A percentile compares a stretch with the other conserved stretches of the same genome.
Evolutionary conservation across 2,329 filamentous ascomycete genomes (phyloP).

Genomic region (Leptosphaerulina australis): DNA sequence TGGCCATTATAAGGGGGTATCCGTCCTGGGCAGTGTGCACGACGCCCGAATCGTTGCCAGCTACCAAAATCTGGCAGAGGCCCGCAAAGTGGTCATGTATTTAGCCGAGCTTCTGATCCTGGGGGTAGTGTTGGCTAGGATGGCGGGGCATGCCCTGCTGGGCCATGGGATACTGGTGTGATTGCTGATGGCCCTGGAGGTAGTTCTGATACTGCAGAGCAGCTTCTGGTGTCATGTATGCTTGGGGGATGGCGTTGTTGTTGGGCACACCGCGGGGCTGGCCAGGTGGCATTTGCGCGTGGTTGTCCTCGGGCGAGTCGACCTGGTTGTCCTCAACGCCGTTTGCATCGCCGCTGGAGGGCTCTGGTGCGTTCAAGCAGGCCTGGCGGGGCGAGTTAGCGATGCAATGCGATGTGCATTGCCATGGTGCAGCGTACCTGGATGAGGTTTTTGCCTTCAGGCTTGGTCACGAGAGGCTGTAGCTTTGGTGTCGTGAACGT

Average conservation of each 20-base stretch:
- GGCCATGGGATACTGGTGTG: constrained; percentile 78
- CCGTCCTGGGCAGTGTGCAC: constrained; percentile 44
- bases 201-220: constrained; percentile 86
- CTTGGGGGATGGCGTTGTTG: constrained; percentile 67
- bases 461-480: constrained; percentile 96
- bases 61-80: constrained; percentile 32
- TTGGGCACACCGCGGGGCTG: constrained; percentile 70
- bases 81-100: constrained; percentile 32
- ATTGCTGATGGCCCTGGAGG: constrained; percentile 67
- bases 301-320: constrained; percentile 91
- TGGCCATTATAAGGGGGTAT: constrained; percentile 49
- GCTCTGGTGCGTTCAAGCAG: constrained; percentile 94
- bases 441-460: constrained; percentile 98
- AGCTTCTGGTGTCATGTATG: constrained; percentile 69
- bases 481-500: constrained; percentile 99
- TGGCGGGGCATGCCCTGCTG: constrained; percentile 72
- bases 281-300: constrained; percentile 75
- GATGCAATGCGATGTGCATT: constrained; percentile 17
- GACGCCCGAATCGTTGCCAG: constrained; percentile 40
- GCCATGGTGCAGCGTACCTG: constrained; percentile 70
- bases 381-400: constrained; percentile 69
- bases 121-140: constrained; percentile 72
- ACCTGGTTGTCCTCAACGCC: constrained; percentile 62
- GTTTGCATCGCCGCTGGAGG: constrained; percentile 74
- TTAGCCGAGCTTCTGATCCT: constrained; percentile 55